Evolutionary conservation across 805 yeast species (phyloP), one percentile per base, ranked within the genome.

Genomic region (Candida xyloterini): DNA sequence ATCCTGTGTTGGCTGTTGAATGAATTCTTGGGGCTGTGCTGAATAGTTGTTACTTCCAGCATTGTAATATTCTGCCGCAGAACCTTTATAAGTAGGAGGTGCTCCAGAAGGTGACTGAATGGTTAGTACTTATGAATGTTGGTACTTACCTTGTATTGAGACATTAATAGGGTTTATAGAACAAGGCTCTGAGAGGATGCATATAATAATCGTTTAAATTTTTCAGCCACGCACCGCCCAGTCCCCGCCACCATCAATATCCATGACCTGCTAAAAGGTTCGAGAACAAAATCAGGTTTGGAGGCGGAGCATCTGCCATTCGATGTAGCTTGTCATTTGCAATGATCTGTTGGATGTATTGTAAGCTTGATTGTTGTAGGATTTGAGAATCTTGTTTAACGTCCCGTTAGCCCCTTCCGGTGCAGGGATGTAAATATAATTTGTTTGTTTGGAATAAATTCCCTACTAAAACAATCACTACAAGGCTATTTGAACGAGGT

Each of bases 41-140:
- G 31, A 28, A 20, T 40, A 40, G 11, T 18, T 33, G 21, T 25
- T 20, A 7, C 37, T 24, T 11, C 47, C 47, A 2, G 44, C 15
- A 16, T 43, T 43, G 34, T 43, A 43, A 24, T 43, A 43, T 13
- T 43, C 47, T 4, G 47, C 47, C 7, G 47, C 47, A 11, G 47
- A 34, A 9, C 47, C 47, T 25, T 44, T 36, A 4, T 20, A 27
- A 3, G 38, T 16, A 15, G 44, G 43, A 2, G 44, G 48, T 15
- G 41, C 36, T 20, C 33, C 35, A 5, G 38, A 13, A 18, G 47
- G 44, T 13, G 43, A 33, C 47, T 43, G 13, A 16, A 23, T 20
- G 14, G 34, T 30, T 26, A 22, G 33, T 22, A 21, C 7, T 18
- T 14, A 2, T 6, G 1, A 7, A 13, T 15, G 15, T 9, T 10